Conservation (phyloP, 495 filamentous ascomycete species). For the Lichenothelia convexa region DNA sequence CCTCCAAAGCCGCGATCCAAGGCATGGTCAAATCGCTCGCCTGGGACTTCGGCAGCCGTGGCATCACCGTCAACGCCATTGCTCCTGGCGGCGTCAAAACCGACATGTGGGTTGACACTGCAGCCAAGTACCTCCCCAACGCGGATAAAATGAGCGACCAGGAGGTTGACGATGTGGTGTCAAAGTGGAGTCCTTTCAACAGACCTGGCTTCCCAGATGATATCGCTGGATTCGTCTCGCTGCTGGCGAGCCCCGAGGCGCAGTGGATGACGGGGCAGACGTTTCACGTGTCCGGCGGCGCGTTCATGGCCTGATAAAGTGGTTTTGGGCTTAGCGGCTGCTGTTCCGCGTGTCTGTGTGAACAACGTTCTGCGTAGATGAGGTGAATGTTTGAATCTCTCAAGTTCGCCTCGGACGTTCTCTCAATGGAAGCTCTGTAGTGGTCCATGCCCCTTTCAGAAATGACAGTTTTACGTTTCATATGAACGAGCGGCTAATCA, state of each 20-base stretch:
- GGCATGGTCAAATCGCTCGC: slow-evolving; percentile 25
- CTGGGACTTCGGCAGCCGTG: slow-evolving; percentile 17
- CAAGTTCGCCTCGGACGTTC: no score
- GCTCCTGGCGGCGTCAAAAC: slow-evolving; percentile 23
- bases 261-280: slow-evolving; percentile 37
- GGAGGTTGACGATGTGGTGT: slow-evolving; percentile 2
- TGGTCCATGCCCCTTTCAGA: no score
- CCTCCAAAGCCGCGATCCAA: slow-evolving; percentile 30
- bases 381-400: no score
- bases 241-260: slow-evolving; percentile 35
- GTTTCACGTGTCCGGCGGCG: not conserved
- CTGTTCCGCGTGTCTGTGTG: no score
- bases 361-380: no score
- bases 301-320: no score
- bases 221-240: slow-evolving; percentile 35
- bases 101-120: slow-evolving; percentile 3
- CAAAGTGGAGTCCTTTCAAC: slow-evolving; percentile 20
- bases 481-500: no score
- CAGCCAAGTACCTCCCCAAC: slow-evolving; percentile 1
- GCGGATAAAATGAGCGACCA: slow-evolving; percentile 1
- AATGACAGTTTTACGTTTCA: no score
- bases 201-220: slow-evolving; percentile 33
- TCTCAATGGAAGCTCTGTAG: no score
- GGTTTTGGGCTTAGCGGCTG: no score
- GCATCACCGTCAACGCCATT: slow-evolving; percentile 37